Evolutionary conservation across 176 grass and related monocot species (phyloP), one percentile per base, ranked within the genome.

Genomic region (Pontederia crassipes): DNA sequence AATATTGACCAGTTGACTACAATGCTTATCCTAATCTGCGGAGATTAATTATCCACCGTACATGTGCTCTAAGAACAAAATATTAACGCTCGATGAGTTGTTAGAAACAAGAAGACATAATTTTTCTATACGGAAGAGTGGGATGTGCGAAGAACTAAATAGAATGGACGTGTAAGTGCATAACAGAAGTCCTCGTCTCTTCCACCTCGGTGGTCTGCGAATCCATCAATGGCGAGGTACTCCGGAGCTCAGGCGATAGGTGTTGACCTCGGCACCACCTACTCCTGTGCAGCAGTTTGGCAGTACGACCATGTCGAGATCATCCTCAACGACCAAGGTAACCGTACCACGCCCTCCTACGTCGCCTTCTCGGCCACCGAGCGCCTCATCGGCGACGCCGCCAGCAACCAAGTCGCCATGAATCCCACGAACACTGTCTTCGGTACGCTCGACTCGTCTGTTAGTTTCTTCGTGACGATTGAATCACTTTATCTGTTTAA

Each of bases 301-400:
- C 67, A 81, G 77, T 83, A 95, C 47, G 90, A 85, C 65, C 57
- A 80, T 27, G 86, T 95, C 28, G 91, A 95, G 83, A 95, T 95
- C 65, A 84, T 95, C 82, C 79, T 83, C 59, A 90, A 95, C 76
- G 91, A 95, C 79, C 91, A 87, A 66, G 86, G 91, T 27, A 95
- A 90, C 70, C 86, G 90, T 65, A 95, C 86, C 61, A 90, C 86
- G 12, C 86, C 83, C 1, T 95, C 90, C 1, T 95, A 95, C 17
- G 86, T 90, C 0, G 79, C 90, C 0, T 95, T 87, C 77, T 86
- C 79, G 12, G 74, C 73, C 53, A 77, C 68, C 8, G 69, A 77
- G 56, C 53, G 74, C 12, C 80, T 82, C 45, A 77, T 82, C 56
- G 79, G 79, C 17, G 79, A 81, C 12, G 66, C 67, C 14, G 72